phyloP scores from a whole-genome alignment of 2,329 filamentous ascomycete species.

The Lachnellula hyalina region DNA sequence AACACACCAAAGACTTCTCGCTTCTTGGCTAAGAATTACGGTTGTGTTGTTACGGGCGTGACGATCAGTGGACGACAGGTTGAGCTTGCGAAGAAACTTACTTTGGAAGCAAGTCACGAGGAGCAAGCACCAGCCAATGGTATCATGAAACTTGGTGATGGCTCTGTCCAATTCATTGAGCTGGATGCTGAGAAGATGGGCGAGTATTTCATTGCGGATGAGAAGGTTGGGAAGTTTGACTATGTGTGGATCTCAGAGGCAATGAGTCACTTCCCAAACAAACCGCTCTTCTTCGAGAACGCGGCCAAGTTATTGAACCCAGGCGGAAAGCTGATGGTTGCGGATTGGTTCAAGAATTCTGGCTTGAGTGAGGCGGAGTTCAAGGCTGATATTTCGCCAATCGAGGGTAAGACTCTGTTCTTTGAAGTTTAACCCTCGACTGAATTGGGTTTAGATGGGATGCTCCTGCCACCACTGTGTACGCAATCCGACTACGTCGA shows the following conservation, averaged over 20 bases:
- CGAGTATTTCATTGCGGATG: slow-evolving; percentile 38
- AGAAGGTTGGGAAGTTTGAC: slow-evolving; percentile 41
- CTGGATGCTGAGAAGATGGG: slow-evolving; percentile 58
- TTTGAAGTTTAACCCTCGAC: neutral
- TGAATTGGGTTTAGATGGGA: slow-evolving; percentile 41
- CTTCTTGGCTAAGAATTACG: slow-evolving; percentile 46
- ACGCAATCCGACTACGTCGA: slow-evolving; percentile 48
- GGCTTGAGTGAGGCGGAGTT: slow-evolving; percentile 40
- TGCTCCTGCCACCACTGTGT: slow-evolving; percentile 54
- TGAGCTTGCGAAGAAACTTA: slow-evolving; percentile 50
- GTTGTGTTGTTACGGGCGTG: slow-evolving; percentile 51
- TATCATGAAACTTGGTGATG: slow-evolving; percentile 35
- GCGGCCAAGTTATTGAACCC: slow-evolving; percentile 42
- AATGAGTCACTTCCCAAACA: slow-evolving; percentile 55
- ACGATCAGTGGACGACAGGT: slow-evolving; percentile 57
- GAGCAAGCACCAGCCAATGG: slow-evolving; percentile 6
- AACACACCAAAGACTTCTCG: slow-evolving; percentile 39
- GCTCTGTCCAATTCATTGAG: slow-evolving; percentile 50
- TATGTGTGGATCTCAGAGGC: slow-evolving; percentile 59
- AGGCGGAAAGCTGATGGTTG: slow-evolving; percentile 49
- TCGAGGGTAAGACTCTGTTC: slow-evolving; percentile 41
- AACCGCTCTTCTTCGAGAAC: slow-evolving; percentile 53
- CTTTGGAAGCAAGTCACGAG: slow-evolving; percentile 31
- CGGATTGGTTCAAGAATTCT: slow-evolving; percentile 57
- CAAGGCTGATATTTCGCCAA: slow-evolving; percentile 50